A percentile compares a stretch with the other conserved stretches of the same genome.
phyloP scores from a whole-genome alignment of 306 rosid genomes.

The Cajanus cajan region DNA sequence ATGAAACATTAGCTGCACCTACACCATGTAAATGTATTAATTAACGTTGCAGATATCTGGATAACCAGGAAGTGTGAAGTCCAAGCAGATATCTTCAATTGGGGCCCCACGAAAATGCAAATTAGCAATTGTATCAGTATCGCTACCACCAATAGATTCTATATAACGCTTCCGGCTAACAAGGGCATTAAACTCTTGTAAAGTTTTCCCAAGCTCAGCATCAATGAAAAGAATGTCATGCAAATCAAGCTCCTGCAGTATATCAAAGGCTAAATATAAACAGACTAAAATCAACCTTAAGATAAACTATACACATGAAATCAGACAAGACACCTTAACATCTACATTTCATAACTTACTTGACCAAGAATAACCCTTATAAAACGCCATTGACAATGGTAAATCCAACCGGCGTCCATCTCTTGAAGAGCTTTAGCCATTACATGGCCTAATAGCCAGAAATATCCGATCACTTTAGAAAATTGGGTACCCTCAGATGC shows the following conservation, averaged over 20 bases:
- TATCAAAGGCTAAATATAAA: background rate
- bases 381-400: slow-evolving; percentile 85
- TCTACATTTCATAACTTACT: slow-evolving; percentile 48
- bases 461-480: slow-evolving; percentile 75
- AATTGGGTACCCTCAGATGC: slow-evolving; percentile 74
- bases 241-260: slow-evolving; percentile 92
- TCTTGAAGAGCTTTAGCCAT: slow-evolving; percentile 97
- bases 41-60: slow-evolving; percentile 40
- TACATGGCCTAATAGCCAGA: slow-evolving; percentile 88
- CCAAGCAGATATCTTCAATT: slow-evolving; percentile 83
- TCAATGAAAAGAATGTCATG: slow-evolving; percentile 86
- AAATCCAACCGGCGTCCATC: slow-evolving; percentile 95
- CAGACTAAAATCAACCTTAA: background rate
- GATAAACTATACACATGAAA: background rate
- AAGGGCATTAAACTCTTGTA: slow-evolving; percentile 81
- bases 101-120: slow-evolving; percentile 67
- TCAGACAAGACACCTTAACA: background rate
- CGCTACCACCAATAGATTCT: slow-evolving; percentile 47
- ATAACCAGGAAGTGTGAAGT: slow-evolving; percentile 92
- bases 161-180: slow-evolving; percentile 69
- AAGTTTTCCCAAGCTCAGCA: slow-evolving; percentile 86
- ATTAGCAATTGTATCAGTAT: slow-evolving; percentile 38
- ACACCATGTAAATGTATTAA: slow-evolving; percentile 8
- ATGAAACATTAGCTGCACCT: slow-evolving; percentile 53
- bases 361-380: slow-evolving; percentile 88